Conservation (phyloP, 2,329 filamentous ascomycete species). For the Beauveria varroae region DNA sequence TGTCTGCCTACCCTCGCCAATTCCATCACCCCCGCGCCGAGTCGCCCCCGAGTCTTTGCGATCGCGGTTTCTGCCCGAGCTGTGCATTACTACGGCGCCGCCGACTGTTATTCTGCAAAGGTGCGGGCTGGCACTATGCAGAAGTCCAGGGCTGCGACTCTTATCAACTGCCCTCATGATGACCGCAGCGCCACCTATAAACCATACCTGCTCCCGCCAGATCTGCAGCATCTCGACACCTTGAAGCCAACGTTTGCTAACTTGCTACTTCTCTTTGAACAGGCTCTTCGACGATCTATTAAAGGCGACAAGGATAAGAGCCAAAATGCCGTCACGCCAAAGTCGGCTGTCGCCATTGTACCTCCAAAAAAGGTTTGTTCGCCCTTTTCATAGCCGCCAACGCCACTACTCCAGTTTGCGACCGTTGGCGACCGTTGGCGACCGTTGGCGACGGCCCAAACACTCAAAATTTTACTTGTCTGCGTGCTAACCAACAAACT, state of each 20-base stretch:
- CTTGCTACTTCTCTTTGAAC: conserved; percentile 32
- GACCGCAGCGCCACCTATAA: background rate
- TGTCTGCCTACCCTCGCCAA: background rate
- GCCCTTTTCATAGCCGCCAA: background rate
- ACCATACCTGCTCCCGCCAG: background rate
- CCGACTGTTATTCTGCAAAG: background rate
- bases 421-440: background rate
- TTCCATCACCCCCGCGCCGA: background rate
- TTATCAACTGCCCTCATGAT: background rate
- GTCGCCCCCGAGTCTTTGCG: background rate
- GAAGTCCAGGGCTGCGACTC: background rate
- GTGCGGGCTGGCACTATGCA: background rate
- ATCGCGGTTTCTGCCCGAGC: background rate
- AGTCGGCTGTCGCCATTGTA: conserved; percentile 80
- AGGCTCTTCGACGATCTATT: conserved; percentile 80
- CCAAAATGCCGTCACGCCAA: conserved; percentile 66
- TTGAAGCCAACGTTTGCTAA: conserved; percentile 26
- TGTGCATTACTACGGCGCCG: background rate
- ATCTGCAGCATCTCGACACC: background rate
- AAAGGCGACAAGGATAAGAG: conserved; percentile 79
- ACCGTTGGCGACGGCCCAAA: background rate
- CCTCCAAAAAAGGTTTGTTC: conserved; percentile 80
- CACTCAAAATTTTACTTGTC: background rate
- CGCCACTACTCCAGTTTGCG: background rate
- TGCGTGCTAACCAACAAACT: background rate